These are phyloP conservation scores for Groenewaldozyma tartarivorans DNA, from an alignment of 805 yeast genomes.

Conservation along the genomic window DNA sequence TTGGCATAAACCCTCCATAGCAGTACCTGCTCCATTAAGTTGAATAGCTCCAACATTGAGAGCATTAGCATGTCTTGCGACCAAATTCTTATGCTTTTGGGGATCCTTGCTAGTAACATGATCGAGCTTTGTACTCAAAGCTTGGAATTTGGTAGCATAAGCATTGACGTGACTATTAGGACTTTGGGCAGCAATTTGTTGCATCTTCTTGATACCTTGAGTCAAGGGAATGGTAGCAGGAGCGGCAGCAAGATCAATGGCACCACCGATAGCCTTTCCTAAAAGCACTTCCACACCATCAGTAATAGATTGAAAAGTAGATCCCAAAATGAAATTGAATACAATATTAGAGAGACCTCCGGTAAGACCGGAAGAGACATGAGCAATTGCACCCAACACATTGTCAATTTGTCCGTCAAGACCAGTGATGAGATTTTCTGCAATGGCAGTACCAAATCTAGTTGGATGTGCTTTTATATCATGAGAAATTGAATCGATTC, in stretches of 20 bases:
- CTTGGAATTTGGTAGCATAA: conserved; percentile 4
- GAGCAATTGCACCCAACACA: conserved; percentile 12
- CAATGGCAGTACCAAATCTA: conserved; percentile 12
- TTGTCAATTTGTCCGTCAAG: conserved; percentile 20
- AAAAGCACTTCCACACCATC: conserved; percentile 19
- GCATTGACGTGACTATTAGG: conserved; percentile 5
- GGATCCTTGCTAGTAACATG: background rate
- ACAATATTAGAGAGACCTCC: conserved; percentile 12
- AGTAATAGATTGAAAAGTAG: conserved; percentile 16
- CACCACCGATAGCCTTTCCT: conserved; percentile 14
- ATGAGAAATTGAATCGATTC: background rate
- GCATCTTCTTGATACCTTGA: conserved; percentile 4
- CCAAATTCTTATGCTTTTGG: conserved; percentile 1
- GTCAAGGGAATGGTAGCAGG: conserved; percentile 8
- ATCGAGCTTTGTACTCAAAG: conserved; percentile 4
- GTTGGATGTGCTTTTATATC: conserved; percentile 2
- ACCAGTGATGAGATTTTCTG: conserved; percentile 15
- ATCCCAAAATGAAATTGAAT: conserved; percentile 12
- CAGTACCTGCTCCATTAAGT: background rate
- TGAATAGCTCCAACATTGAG: conserved; percentile 1
- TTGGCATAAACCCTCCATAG: background rate
- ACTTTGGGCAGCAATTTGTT: conserved; percentile 10
- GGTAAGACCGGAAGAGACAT: conserved; percentile 10
- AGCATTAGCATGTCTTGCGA: conserved; percentile 5
- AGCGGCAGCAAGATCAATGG: conserved; percentile 8